Conservation (phyloP, 768 basidiomycete species). For the Atractiella rhizophila region DNA sequence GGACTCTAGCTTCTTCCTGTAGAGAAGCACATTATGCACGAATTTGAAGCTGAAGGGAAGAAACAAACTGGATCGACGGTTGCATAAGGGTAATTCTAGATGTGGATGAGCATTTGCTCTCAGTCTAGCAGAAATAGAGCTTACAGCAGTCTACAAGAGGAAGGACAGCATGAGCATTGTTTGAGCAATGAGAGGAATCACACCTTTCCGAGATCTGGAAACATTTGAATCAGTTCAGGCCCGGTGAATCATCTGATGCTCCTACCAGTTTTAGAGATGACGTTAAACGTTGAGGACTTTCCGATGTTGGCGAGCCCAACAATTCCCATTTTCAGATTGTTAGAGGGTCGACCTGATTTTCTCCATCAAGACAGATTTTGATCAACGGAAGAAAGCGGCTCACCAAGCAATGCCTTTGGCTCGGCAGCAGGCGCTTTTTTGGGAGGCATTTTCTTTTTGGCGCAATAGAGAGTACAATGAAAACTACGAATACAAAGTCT, state of each 20-base stretch:
- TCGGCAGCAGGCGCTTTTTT: constrained; percentile 53
- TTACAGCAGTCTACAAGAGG: neutral
- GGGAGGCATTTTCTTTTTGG: constrained; percentile 47
- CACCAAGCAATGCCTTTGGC: constrained; percentile 66
- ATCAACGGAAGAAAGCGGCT: too few species aligned
- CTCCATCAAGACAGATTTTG: too few species aligned
- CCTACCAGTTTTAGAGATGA: constrained; percentile 64
- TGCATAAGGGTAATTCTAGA: constrained; percentile 1
- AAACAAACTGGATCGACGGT: neutral
- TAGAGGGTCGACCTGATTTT: too few species aligned
- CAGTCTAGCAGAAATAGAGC: constrained; percentile 1
- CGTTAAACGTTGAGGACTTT: constrained; percentile 98
- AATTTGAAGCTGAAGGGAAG: neutral
- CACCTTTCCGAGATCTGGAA: constrained; percentile 13
- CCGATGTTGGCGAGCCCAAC: constrained; percentile 92
- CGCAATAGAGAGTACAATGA: too few species aligned
- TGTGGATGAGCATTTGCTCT: constrained; percentile 10
- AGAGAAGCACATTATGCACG: constrained; percentile 23
- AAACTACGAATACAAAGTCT: too few species aligned
- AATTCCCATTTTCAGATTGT: constrained; percentile 97
- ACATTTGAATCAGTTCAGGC: neutral
- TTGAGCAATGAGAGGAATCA: neutral
- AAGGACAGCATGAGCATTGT: constrained; percentile 15
- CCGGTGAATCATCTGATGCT: neutral
- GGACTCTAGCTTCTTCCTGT: constrained; percentile 72